Conservation (phyloP, 164 flowering plant genomes). For the Umbilicus rupestris region DNA sequence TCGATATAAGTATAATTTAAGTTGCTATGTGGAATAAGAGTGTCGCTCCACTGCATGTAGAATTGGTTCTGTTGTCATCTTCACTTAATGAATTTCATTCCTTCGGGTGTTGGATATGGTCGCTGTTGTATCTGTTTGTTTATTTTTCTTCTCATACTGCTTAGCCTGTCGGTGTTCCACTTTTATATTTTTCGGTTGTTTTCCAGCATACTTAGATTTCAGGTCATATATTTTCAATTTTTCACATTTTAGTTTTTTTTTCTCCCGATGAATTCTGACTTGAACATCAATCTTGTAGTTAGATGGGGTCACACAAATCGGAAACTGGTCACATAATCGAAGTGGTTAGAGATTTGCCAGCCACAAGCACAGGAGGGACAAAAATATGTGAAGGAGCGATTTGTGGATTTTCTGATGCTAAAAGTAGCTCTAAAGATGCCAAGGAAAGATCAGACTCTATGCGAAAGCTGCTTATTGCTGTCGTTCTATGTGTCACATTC, state of each 20-base stretch:
- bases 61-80: neutral
- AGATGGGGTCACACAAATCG: constrained; percentile 3
- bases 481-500: neutral
- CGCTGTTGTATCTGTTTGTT: neutral
- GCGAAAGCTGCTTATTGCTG: constrained; percentile 4
- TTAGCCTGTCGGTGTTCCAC: neutral
- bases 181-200: neutral
- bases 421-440: neutral
- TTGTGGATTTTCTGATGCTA: constrained; percentile 5
- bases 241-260: neutral
- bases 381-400: constrained; percentile 2
- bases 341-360: neutral
- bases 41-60: neutral
- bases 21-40: neutral
- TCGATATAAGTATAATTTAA: neutral
- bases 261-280: neutral
- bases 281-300: neutral
- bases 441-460: constrained; percentile 5
- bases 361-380: neutral
- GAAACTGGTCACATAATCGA: constrained; percentile 1
- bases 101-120: neutral
- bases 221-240: neutral
- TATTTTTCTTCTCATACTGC: neutral
- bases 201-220: neutral
- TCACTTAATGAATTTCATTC: neutral